Evolutionary conservation across 1,139 yeast genomes (phyloP).

Genomic region (Hansenula lynferdii): DNA sequence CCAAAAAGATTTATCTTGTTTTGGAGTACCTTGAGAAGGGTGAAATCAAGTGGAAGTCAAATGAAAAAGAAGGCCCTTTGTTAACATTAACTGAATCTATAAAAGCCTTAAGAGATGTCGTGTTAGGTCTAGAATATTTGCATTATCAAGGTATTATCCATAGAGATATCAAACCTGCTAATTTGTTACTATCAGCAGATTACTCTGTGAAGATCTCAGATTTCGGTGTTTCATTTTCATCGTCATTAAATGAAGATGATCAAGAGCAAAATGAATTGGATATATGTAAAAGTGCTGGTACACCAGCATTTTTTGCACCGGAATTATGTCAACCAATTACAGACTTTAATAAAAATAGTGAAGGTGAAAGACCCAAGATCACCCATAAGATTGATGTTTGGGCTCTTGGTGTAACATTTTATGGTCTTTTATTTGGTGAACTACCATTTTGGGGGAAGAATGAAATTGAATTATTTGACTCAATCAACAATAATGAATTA

Average conservation of each 20-base stretch:
- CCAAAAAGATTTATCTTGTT: slow-evolving; percentile 85
- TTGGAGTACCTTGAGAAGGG: slow-evolving; percentile 91
- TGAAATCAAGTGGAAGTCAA: slow-evolving; percentile 74
- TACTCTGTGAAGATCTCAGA: slow-evolving; percentile 88
- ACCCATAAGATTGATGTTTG: slow-evolving; percentile 44
- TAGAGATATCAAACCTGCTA: slow-evolving; percentile 97
- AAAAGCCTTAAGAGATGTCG: slow-evolving; percentile 75
- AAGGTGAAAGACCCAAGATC: slow-evolving; percentile 25
- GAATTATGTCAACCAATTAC: slow-evolving; percentile 47
- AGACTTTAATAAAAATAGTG: slow-evolving; percentile 16
- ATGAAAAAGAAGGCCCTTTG: slow-evolving; percentile 40
- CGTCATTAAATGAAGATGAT: slow-evolving; percentile 47
- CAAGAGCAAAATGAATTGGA: slow-evolving; percentile 77
- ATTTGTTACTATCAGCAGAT: slow-evolving; percentile 67
- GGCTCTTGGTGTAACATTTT: slow-evolving; percentile 94
- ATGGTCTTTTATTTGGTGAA: slow-evolving; percentile 81
- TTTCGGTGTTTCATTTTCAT: slow-evolving; percentile 92
- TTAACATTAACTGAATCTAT: slow-evolving; percentile 64
- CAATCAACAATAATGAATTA: slow-evolving; percentile 62
- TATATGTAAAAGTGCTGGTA: slow-evolving; percentile 85
- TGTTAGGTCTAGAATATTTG: slow-evolving; percentile 85
- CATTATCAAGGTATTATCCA: slow-evolving; percentile 94
- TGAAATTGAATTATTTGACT: slow-evolving; percentile 82
- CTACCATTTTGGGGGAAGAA: slow-evolving; percentile 90
- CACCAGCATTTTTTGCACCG: slow-evolving; percentile 84